phyloP scores from a whole-genome alignment of 805 yeast genomes.

The Schizosaccharomyces lindneri region DNA sequence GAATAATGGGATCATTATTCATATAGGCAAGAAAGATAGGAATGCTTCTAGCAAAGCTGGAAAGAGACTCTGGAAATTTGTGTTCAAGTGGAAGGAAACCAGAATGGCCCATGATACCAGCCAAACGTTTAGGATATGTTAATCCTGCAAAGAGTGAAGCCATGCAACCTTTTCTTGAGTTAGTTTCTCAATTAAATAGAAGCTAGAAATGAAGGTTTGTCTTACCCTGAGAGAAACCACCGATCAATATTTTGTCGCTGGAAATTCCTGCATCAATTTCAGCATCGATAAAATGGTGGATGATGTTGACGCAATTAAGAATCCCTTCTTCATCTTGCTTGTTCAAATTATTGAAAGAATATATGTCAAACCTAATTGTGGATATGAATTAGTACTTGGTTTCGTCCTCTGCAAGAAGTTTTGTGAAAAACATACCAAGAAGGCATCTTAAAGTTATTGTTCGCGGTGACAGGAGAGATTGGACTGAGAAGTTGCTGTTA shows the following conservation, averaged over 20 bases:
- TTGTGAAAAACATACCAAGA: slow-evolving; percentile 40
- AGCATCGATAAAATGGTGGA: slow-evolving; percentile 12
- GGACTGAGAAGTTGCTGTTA: slow-evolving; percentile 19
- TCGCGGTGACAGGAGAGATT: slow-evolving; percentile 10
- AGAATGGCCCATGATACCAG: slow-evolving; percentile 50
- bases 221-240: slow-evolving; percentile 82
- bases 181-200: background rate
- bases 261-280: slow-evolving; percentile 16
- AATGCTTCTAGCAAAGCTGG: background rate
- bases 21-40: slow-evolving; percentile 83
- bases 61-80: slow-evolving; percentile 18
- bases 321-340: slow-evolving; percentile 18
- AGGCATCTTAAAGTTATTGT: slow-evolving; percentile 44
- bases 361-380: background rate
- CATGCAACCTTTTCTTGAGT: background rate
- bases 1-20: slow-evolving; percentile 39
- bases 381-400: background rate
- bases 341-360: slow-evolving; percentile 2
- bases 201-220: too few species aligned
- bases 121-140: slow-evolving; percentile 33
- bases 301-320: slow-evolving; percentile 11
- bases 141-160: slow-evolving; percentile 17
- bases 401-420: slow-evolving; percentile 2
- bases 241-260: slow-evolving; percentile 41
- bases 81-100: slow-evolving; percentile 30